Conservation (phyloP, 2,329 filamentous ascomycete genomes). For the Cercospora sp. region DNA sequence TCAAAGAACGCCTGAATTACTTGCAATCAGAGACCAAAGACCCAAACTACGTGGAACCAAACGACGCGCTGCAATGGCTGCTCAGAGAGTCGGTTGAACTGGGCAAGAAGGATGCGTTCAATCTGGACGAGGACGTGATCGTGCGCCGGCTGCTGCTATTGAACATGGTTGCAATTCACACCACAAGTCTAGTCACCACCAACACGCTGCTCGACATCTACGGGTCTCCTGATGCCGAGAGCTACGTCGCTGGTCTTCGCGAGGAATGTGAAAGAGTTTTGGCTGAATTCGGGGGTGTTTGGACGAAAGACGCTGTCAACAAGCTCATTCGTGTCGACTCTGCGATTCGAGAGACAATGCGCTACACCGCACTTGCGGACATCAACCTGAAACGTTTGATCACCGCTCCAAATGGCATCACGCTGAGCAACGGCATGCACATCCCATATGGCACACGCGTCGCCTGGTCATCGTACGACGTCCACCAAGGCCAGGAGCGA, state of each 20-base stretch:
- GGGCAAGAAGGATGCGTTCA: constrained; percentile 19
- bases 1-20: constrained; percentile 20
- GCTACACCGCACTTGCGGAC: constrained; percentile 24
- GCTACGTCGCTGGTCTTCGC: constrained; percentile 28
- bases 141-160: constrained; percentile 28
- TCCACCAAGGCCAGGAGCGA: constrained; percentile 32
- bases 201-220: constrained; percentile 32
- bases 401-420: constrained; percentile 28
- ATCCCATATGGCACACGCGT: constrained; percentile 33
- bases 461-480: constrained; percentile 23
- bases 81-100: constrained; percentile 24
- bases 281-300: constrained; percentile 21
- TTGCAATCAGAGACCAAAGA: constrained; percentile 12
- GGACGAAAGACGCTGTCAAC: constrained; percentile 31
- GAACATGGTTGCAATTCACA: constrained; percentile 36
- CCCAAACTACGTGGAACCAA: constrained; percentile 15
- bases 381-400: constrained; percentile 30
- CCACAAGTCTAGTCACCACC: constrained; percentile 29
- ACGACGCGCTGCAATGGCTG: constrained; percentile 32
- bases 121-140: constrained; percentile 24
- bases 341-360: constrained; percentile 35
- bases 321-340: constrained; percentile 32
- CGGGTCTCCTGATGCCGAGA: constrained; percentile 21
- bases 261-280: constrained; percentile 31
- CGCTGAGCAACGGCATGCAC: constrained; percentile 29